Percentiles rank a stretch among this genome's conserved stretches.
Conservation (phyloP, 1,284 basidiomycete species). For the Leccinum pallidistipes region DNA sequence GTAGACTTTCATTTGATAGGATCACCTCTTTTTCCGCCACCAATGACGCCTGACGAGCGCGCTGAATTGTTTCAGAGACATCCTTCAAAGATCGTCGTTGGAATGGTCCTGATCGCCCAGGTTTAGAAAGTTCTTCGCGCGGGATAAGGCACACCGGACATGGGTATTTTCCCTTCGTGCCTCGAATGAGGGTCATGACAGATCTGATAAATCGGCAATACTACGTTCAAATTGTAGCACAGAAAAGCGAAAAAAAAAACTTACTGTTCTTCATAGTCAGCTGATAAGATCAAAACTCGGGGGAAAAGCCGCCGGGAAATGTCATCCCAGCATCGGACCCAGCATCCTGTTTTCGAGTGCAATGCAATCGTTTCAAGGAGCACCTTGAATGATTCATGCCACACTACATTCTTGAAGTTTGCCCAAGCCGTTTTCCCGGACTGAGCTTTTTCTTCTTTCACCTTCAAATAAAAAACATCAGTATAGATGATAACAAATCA, state of each 20-base stretch:
- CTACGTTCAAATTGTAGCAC: neutral
- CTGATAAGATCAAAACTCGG: conserved; percentile 36
- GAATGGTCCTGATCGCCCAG: conserved; percentile 13
- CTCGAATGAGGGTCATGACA: conserved; percentile 36
- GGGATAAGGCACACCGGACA: conserved; percentile 40
- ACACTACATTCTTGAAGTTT: conserved; percentile 37
- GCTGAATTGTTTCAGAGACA: conserved; percentile 16
- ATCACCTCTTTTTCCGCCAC: too few species aligned
- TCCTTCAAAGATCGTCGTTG: conserved; percentile 16
- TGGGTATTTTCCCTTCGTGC: conserved; percentile 29
- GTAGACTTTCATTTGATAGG: conserved; percentile 32
- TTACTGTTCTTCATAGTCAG: conserved; percentile 44
- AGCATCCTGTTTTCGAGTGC: conserved; percentile 28
- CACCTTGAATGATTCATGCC: conserved; percentile 33
- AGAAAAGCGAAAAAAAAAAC: conserved; percentile 9
- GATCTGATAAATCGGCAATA: conserved; percentile 7
- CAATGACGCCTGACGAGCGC: conserved; percentile 3
- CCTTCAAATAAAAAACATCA: conserved; percentile 14
- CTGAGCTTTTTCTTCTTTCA: conserved; percentile 29
- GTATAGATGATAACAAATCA: neutral
- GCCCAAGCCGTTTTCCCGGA: conserved; percentile 28
- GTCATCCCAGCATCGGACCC: conserved; percentile 29
- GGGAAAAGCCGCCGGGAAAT: conserved; percentile 30
- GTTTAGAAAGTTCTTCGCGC: conserved; percentile 20
- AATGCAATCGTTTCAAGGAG: conserved; percentile 29